Conservation (phyloP, 805 yeast genomes). For the Brettanomyces nanus region DNA sequence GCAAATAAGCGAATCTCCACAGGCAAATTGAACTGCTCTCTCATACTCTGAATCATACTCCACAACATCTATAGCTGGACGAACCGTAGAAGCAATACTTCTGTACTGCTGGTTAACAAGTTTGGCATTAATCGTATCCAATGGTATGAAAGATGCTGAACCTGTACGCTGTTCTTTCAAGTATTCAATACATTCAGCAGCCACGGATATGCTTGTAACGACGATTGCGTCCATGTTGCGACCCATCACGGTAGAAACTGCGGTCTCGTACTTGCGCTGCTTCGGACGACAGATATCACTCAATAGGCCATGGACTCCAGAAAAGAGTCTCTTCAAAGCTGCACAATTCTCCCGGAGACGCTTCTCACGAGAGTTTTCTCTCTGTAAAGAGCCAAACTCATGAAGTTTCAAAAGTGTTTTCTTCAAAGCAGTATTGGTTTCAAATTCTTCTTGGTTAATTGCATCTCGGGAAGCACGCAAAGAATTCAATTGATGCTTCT, state of each 20-base stretch:
- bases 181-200: constrained; percentile 67
- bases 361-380: constrained; percentile 67
- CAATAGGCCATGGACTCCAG: constrained; percentile 79
- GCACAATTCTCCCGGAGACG: constrained; percentile 66
- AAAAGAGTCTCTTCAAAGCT: constrained; percentile 61
- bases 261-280: constrained; percentile 61
- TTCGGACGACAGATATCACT: constrained; percentile 74
- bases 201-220: constrained; percentile 69
- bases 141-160: constrained; percentile 77
- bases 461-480: constrained; percentile 31
- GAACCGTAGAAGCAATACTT: constrained; percentile 41
- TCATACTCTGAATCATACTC: constrained; percentile 62
- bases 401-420: constrained; percentile 54
- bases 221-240: constrained; percentile 72
- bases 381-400: constrained; percentile 65
- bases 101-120: constrained; percentile 49
- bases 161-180: constrained; percentile 84
- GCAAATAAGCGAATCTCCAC: constrained; percentile 74
- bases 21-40: constrained; percentile 69
- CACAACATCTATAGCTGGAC: constrained; percentile 69
- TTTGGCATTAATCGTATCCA: constrained; percentile 61
- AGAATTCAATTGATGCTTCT: constrained; percentile 14
- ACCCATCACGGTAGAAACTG: constrained; percentile 74
- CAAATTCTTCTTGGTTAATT: constrained; percentile 40
- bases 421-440: constrained; percentile 55